Evolutionary conservation across 176 grass and related monocot species (phyloP).

Genomic region (Oryza punctata): DNA sequence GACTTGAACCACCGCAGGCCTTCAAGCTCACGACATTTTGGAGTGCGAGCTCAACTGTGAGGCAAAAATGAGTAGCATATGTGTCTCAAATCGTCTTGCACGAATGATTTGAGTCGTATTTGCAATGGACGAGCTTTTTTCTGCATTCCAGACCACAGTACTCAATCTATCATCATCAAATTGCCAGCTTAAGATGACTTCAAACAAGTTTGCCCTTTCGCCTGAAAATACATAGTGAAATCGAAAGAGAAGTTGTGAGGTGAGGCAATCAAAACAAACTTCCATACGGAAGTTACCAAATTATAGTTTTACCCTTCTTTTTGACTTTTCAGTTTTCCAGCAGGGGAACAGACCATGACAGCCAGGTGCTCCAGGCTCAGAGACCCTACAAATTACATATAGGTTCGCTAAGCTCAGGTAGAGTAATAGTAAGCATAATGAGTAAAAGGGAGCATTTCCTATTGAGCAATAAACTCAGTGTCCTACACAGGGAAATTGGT

Average conservation of each 20-base stretch:
- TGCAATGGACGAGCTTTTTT: not conserved
- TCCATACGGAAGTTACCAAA: not conserved
- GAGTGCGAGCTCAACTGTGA: not conserved
- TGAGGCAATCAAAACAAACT: slow-evolving; percentile 7
- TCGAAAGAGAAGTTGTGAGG: slow-evolving; percentile 10
- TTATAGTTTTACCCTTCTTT: slow-evolving; percentile 58
- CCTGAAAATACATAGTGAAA: slow-evolving; percentile 42
- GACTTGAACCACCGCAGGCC: not conserved
- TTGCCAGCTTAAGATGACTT: slow-evolving; percentile 37
- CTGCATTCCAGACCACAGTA: not conserved
- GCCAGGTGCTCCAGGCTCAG: slow-evolving; percentile 71
- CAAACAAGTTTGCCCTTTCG: slow-evolving; percentile 50
- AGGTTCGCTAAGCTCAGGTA: not conserved
- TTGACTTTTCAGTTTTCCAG: slow-evolving; percentile 74
- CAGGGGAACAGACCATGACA: slow-evolving; percentile 84
- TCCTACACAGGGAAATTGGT: not conserved
- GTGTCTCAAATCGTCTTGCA: not conserved
- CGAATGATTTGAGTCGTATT: not conserved
- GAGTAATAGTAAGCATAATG: slow-evolving; percentile 2
- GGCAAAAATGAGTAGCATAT: not conserved
- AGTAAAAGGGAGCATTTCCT: not conserved
- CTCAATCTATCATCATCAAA: not conserved
- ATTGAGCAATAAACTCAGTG: not conserved
- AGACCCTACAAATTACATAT: slow-evolving; percentile 56
- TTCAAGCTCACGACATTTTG: not conserved